Conservation (phyloP, 805 yeast species). For the Metschnikowia arizonensis region DNA sequence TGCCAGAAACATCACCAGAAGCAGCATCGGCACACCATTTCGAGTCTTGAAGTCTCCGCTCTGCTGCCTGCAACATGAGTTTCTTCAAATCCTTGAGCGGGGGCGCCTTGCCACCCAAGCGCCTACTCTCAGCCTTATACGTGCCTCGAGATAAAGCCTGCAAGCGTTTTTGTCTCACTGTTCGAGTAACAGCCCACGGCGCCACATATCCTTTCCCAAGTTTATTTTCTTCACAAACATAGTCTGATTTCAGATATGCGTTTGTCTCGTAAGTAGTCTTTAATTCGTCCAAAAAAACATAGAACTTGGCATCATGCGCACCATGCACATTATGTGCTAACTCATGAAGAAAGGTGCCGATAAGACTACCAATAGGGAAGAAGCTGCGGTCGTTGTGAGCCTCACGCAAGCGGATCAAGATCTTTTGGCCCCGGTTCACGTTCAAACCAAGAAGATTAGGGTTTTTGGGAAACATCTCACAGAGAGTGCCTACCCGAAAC, state of each 20-base stretch:
- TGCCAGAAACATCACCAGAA: constrained; percentile 24
- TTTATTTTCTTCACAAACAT: constrained; percentile 44
- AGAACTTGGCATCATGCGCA: constrained; percentile 74
- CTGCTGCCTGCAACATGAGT: constrained; percentile 57
- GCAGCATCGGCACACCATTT: constrained; percentile 40
- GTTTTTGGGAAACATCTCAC: constrained; percentile 79
- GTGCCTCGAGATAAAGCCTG: constrained; percentile 38
- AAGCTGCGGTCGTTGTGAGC: constrained; percentile 52
- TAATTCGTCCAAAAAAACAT: constrained; percentile 58
- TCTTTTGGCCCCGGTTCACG: constrained; percentile 71
- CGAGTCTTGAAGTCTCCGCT: constrained; percentile 50
- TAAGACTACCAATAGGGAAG: constrained; percentile 56
- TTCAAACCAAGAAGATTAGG: constrained; percentile 70
- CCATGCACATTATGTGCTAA: constrained; percentile 76
- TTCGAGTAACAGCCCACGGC: constrained; percentile 9
- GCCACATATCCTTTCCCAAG: constrained; percentile 37
- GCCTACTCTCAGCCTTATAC: constrained; percentile 39
- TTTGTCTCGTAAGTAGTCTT: constrained; percentile 47
- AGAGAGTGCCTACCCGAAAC: constrained; percentile 60
- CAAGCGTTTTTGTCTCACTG: constrained; percentile 35
- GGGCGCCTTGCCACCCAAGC: constrained; percentile 22
- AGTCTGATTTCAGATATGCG: constrained; percentile 43
- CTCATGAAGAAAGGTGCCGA: constrained; percentile 88
- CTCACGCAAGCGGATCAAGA: constrained; percentile 65
- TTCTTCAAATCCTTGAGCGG: constrained; percentile 30